These are phyloP conservation scores for Gossypium ekmanianum DNA, from an alignment of 345 rosid genomes.

Conservation along the genomic window DNA sequence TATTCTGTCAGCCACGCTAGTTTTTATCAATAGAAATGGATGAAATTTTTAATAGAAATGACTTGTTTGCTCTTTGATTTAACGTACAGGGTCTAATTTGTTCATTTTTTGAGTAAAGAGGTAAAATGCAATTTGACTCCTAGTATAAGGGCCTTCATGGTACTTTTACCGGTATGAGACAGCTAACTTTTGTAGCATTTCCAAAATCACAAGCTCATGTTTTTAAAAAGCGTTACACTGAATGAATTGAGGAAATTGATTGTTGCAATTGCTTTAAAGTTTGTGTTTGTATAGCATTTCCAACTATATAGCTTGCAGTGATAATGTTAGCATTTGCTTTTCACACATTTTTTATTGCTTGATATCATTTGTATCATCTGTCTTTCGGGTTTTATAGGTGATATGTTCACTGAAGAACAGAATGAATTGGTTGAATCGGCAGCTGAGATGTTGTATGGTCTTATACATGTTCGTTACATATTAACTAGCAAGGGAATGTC, in stretches of 20 bases:
- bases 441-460: slow-evolving; percentile 95
- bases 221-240: background rate
- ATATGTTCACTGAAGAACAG: slow-evolving; percentile 93
- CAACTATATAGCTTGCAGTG: background rate
- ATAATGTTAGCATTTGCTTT: background rate
- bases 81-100: too few species aligned
- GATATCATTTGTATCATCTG: background rate
- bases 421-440: slow-evolving; percentile 95
- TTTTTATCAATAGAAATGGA: too few species aligned
- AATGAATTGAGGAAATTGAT: slow-evolving; percentile 2
- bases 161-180: too few species aligned
- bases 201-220: too few species aligned
- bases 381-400: slow-evolving; percentile 47
- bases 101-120: too few species aligned
- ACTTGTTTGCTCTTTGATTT: too few species aligned
- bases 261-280: background rate
- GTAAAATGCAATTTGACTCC: too few species aligned
- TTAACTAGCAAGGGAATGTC: slow-evolving; percentile 91
- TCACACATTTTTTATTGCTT: background rate
- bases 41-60: too few species aligned
- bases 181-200: too few species aligned
- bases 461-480: slow-evolving; percentile 87
- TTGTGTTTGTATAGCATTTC: background rate
- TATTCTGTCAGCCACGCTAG: too few species aligned
- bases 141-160: background rate